Base-by-base conservation (phyloP, 1,284 basidiomycete genomes). In the Cutaneotrichosporon sp. region DNA sequence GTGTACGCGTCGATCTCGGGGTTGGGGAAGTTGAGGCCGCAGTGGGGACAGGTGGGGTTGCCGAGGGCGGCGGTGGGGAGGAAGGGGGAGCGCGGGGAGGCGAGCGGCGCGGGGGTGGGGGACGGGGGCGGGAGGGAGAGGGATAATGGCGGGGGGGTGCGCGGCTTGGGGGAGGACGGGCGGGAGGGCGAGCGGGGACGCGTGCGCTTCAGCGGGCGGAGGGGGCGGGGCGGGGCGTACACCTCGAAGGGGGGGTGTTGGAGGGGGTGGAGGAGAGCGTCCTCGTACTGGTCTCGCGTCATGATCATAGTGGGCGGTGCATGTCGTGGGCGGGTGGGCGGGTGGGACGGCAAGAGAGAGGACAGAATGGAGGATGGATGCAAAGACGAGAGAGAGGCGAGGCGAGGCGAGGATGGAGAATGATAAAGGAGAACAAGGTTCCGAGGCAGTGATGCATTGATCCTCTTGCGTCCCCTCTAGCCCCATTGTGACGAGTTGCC, bases 1-100 rank as follows among this genome's bases (percentile, higher is more conserved):
- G 58, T 54, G 45, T 54, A 59, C 33, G 24, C 33, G 24, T 43
- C 58, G 22, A 49, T 31, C 20, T 53, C 58, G 46, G 34, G 38
- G 31, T 54, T 49, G 33, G 42, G 45, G 38, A 36, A 53, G 18
- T 51, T 29, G 31, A 54, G 29, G n/a, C 38, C 50, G 47, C 49
- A 58, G 29, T 51, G 20, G 47, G 47, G 27, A 31, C 47, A 27
- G 16, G 45, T 25, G 20, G 11, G 18, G 25, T 50, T 50, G 25
- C 11, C 25, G 8, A 27, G 13, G 25, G 25, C 16, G 16, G 8
- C 9, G 47, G 27, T 25, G 5, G 47, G 25, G 25, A 27, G 47
- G 25, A 27, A 31, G 24, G 25, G 47, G 27, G 47, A n/a, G 47
- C 25, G 38, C 3, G 38, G 38, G 1, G 38, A 42, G 7, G 38